Conservation (phyloP, 768 basidiomycete species). For the Galerina sulciceps region DNA sequence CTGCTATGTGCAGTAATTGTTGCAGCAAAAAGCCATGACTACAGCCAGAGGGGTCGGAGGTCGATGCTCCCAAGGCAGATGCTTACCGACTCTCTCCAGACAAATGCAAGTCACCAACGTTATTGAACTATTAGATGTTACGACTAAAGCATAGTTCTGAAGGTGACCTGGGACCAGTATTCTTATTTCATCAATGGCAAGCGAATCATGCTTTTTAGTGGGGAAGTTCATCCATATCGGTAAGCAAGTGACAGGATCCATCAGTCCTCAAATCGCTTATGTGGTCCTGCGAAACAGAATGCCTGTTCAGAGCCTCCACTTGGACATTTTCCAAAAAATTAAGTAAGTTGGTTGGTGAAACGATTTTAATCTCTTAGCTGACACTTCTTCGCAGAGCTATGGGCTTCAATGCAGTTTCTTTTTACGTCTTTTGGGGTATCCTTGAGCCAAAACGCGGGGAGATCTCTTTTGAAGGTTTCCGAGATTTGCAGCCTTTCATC, state of each 20-base stretch:
- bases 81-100: slow-evolving; percentile 33
- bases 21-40: slow-evolving; percentile 18
- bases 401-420: slow-evolving; percentile 48
- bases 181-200: slow-evolving; percentile 45
- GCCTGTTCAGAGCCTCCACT: slow-evolving; percentile 45
- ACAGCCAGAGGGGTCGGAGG: not conserved
- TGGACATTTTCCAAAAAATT: slow-evolving; percentile 49
- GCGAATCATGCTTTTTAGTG: slow-evolving; percentile 44
- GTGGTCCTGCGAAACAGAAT: slow-evolving; percentile 24
- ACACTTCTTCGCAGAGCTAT: slow-evolving; percentile 31
- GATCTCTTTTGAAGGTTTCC: slow-evolving; percentile 57
- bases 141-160: not conserved
- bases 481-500: slow-evolving; percentile 57
- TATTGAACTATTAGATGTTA: too few species aligned
- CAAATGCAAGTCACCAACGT: slow-evolving; percentile 28
- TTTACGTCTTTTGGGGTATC: slow-evolving; percentile 50
- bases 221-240: slow-evolving; percentile 49
- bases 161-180: slow-evolving; percentile 52
- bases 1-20: slow-evolving; percentile 26
- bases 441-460: slow-evolving; percentile 50
- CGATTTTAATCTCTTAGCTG: not conserved
- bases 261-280: too few species aligned
- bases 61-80: slow-evolving; percentile 22
- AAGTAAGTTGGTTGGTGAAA: slow-evolving; percentile 32
- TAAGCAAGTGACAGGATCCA: slow-evolving; percentile 10